These are phyloP conservation scores for Pseudogymnoascus sp. DNA, from an alignment of 2,329 filamentous ascomycete species.

Conservation along the genomic window DNA sequence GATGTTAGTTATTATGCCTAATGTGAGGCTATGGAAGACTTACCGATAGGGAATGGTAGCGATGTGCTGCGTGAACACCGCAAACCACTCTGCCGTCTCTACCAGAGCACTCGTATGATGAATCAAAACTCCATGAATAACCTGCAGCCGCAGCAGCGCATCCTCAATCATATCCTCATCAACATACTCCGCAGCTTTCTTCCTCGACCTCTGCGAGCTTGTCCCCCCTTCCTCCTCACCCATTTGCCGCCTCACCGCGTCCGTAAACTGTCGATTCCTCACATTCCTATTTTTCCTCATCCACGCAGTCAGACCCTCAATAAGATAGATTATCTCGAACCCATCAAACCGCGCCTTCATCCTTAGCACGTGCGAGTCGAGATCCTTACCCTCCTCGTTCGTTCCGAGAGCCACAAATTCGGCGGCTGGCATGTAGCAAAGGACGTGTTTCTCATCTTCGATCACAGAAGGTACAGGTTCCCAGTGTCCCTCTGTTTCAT, in stretches of 20 bases:
- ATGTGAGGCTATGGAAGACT: slow-evolving; percentile 5
- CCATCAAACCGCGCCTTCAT: slow-evolving; percentile 45
- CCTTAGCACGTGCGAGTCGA: slow-evolving; percentile 50
- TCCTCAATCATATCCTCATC: slow-evolving; percentile 64
- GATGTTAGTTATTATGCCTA: background rate
- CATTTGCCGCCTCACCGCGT: slow-evolving; percentile 47
- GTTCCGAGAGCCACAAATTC: slow-evolving; percentile 56
- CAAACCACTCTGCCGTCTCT: slow-evolving; percentile 66
- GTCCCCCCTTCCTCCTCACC: slow-evolving; percentile 27
- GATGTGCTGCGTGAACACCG: slow-evolving; percentile 68
- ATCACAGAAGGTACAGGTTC: slow-evolving; percentile 37
- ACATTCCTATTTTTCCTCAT: slow-evolving; percentile 59
- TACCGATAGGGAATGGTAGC: slow-evolving; percentile 65
- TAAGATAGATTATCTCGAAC: slow-evolving; percentile 56
- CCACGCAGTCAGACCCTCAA: slow-evolving; percentile 60
- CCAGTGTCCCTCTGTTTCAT: slow-evolving; percentile 39
- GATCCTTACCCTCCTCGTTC: slow-evolving; percentile 35
- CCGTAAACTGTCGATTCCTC: slow-evolving; percentile 59
- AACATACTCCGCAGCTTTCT: slow-evolving; percentile 40
- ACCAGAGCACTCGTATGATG: slow-evolving; percentile 54
- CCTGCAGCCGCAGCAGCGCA: slow-evolving; percentile 60
- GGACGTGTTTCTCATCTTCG: slow-evolving; percentile 39
- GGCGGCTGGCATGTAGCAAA: slow-evolving; percentile 51
- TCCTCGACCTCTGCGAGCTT: slow-evolving; percentile 18
- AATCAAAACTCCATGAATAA: slow-evolving; percentile 56